Base-by-base conservation (phyloP, 2,329 filamentous ascomycete species). In the Colletotrichum sp. region DNA sequence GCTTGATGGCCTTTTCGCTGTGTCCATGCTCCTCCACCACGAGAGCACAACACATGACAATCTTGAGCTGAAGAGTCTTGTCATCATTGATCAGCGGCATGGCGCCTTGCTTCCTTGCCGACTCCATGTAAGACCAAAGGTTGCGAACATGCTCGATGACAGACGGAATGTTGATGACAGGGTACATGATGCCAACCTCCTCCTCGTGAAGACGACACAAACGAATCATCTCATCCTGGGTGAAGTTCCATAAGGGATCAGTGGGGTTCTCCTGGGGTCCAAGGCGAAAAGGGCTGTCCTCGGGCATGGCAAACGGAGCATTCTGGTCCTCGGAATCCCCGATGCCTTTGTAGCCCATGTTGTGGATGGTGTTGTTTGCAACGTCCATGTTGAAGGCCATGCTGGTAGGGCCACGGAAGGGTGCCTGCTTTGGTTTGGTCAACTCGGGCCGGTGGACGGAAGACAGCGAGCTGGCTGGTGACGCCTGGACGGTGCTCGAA, bases 161-260 rank as follows among this genome's bases (percentile, higher is more conserved):
- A 57, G 89, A 89, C 57, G 94, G 91, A 43, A 98, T 94, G 79
- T 95, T 91, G 63, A 98, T 84, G 6, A 98, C 91, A 0, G 96
- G 96, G 82, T 98, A 98, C 95, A 98, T 98, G 80, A 96, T 91
- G 58, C 95, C 95, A 80, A 98, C 93, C 82, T 98, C 96, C 80
- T 98, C 96, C 79, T 98, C 94, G 81, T 97, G 96, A 0, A 98
- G 87, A 16, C 91, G 89, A 78, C 95, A 95, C 16, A 98, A 86
- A 2, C 95, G 92, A 24, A 96, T 84, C 80, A 97, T 95, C 81
- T 98, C 96, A 43, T 96, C 92, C 80, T 93, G 93, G 70, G 91
- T 91, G 65, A 98, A 91, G 9, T 92, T 89, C 92, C 95, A 96
- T 32, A 99, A 90, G 0, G 96, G 95, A 81, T 98, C 96, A 89